Evolutionary conservation across 2,329 filamentous ascomycete species (phyloP).

Genomic region (Ciborinia camelliae): DNA sequence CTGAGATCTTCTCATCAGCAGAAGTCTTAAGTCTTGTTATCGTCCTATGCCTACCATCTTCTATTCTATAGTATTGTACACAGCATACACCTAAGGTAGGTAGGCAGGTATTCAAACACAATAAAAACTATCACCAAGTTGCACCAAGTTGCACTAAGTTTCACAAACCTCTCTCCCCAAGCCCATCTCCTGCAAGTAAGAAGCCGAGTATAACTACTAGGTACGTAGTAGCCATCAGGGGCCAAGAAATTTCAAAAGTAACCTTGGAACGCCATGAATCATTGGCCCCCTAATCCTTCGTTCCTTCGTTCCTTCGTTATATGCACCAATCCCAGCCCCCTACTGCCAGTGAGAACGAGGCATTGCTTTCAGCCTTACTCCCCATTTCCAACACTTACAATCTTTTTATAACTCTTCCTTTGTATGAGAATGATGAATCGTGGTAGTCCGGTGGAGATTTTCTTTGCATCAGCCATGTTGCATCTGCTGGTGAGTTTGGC

Average conservation of each 20-base stretch:
- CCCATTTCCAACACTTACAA: background rate
- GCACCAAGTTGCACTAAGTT: background rate
- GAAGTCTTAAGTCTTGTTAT: background rate
- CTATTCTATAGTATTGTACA: background rate
- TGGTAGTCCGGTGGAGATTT: background rate
- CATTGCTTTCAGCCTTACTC: slow-evolving; percentile 11
- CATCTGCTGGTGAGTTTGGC: background rate
- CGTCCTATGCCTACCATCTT: background rate
- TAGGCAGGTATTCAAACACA: background rate
- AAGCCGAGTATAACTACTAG: background rate
- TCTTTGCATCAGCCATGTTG: background rate
- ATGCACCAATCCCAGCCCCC: background rate
- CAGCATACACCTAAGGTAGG: no score
- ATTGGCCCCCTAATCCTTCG: background rate
- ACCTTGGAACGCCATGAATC: background rate
- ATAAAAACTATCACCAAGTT: background rate
- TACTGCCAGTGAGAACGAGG: background rate
- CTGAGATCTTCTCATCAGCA: background rate
- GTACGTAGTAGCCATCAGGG: background rate
- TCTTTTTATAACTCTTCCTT: slow-evolving; percentile 2
- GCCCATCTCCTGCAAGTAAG: background rate
- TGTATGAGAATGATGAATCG: background rate
- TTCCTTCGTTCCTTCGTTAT: slow-evolving; percentile 4
- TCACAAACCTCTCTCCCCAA: background rate
- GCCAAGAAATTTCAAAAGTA: background rate